A percentile compares a stretch with the other conserved stretches of the same genome.
Evolutionary conservation across 2,329 filamentous ascomycete genomes (phyloP).

Genomic region (Aspergillus brasiliensis): DNA sequence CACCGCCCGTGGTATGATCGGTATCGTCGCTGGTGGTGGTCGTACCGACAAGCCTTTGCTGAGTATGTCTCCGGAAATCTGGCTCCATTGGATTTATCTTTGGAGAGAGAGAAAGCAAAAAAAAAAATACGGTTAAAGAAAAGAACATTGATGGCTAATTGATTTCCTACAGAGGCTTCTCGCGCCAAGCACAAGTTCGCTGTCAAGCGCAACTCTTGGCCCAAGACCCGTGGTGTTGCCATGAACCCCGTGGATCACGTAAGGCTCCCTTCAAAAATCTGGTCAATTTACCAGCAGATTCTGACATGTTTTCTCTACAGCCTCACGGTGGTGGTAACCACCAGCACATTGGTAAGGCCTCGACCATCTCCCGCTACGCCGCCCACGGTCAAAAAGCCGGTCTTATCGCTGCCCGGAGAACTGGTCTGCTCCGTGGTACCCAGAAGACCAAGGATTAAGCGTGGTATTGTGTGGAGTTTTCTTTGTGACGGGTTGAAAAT

Average conservation of each 20-base stretch:
- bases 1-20: slow-evolving; percentile 94
- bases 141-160: slow-evolving; percentile 42
- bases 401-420: slow-evolving; percentile 99
- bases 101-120: too few species aligned
- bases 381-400: slow-evolving; percentile 99
- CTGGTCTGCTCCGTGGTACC: slow-evolving; percentile 99
- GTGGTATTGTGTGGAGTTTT: slow-evolving; percentile 62
- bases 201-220: slow-evolving; percentile 99
- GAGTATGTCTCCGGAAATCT: slow-evolving; percentile 56
- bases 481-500: slow-evolving; percentile 46
- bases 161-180: slow-evolving; percentile 75
- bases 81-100: not conserved
- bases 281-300: not conserved
- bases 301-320: slow-evolving; percentile 34
- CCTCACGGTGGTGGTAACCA: slow-evolving; percentile 99
- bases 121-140: not conserved
- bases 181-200: slow-evolving; percentile 99
- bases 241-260: slow-evolving; percentile 99
- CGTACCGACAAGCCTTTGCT: slow-evolving; percentile 99
- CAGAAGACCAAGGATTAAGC: slow-evolving; percentile 99
- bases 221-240: slow-evolving; percentile 99
- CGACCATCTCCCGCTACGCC: slow-evolving; percentile 97
- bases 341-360: slow-evolving; percentile 99
- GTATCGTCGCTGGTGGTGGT: slow-evolving; percentile 98
- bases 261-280: slow-evolving; percentile 35